These are phyloP conservation scores for Elsinoe fawcettii DNA, from an alignment of 2,329 filamentous ascomycete species.

Conservation along the genomic window DNA sequence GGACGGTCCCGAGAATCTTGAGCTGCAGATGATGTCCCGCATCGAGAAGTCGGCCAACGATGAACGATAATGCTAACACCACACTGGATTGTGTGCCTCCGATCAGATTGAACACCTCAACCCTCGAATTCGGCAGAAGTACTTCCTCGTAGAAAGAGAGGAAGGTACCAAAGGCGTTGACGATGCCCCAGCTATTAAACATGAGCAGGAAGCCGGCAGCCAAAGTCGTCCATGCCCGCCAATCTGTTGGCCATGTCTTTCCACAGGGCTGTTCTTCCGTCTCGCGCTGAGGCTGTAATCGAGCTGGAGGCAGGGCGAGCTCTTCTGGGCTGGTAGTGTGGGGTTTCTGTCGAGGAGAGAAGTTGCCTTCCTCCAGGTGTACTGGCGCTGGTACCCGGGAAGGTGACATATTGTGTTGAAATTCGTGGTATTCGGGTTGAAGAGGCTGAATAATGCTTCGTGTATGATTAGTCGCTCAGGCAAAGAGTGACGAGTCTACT, in stretches of 20 bases:
- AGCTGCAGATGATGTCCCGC: slow-evolving; percentile 37
- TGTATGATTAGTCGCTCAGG: background rate
- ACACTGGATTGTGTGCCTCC: slow-evolving; percentile 42
- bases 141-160: slow-evolving; percentile 42
- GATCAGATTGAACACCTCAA: slow-evolving; percentile 40
- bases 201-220: slow-evolving; percentile 45
- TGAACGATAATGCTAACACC: slow-evolving; percentile 38
- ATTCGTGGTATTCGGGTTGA: background rate
- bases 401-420: background rate
- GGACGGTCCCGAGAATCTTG: slow-evolving; percentile 34
- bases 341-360: background rate
- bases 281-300: background rate
- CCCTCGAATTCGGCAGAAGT: slow-evolving; percentile 34
- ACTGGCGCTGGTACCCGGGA: background rate
- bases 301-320: background rate
- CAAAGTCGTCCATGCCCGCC: slow-evolving; percentile 39
- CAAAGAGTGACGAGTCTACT: background rate
- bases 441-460: background rate
- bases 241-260: slow-evolving; percentile 37
- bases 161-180: slow-evolving; percentile 45
- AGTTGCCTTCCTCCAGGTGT: background rate
- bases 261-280: background rate
- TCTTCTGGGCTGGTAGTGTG: background rate
- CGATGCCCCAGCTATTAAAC: slow-evolving; percentile 43
- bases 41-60: slow-evolving; percentile 43